Base-by-base conservation (phyloP, 2,329 filamentous ascomycete species). In the Arthrinium phaeospermum region DNA sequence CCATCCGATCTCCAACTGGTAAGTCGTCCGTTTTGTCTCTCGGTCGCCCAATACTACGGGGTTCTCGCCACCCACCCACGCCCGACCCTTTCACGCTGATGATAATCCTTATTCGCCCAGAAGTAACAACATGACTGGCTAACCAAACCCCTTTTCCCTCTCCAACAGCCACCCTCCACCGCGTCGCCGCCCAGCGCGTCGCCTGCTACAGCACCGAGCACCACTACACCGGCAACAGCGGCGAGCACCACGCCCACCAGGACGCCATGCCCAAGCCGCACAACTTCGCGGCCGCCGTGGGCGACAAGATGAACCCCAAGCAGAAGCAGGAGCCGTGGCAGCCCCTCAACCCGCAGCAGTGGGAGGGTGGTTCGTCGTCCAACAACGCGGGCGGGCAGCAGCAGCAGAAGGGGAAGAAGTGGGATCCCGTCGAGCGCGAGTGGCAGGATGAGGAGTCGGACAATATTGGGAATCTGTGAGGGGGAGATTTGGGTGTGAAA, bases 121-220 rank as follows among this genome's bases (percentile, higher is more conserved):
- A n/a, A n/a, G n/a, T n/a, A n/a, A n/a, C n/a, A n/a, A n/a, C n/a
- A n/a, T n/a, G n/a, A n/a, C n/a, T n/a, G n/a, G n/a, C n/a, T n/a
- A n/a, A n/a, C n/a, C n/a, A n/a, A n/a, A 30, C 53, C 27, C 53
- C 12, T 16, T 22, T 61, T 61, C 14, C 22, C 27, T 16, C 27
- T 61, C 46, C 46, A 49, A 22, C 46, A n/a, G 19, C 45, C 3
- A 8, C 10, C 46, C 22, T 37, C 16, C 3, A 7, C 27, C 16
- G 27, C 53, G 16, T 6, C 30, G 2, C 30, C 27, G 16, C 5
- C 6, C 27, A 34, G 24, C 51, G 51, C 3, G 24, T 8, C 53
- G 24, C n/a, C 53, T 37, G 19, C 30, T 61, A 61, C 53, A 61
- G 53, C 53, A 61, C 53, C 53, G 53, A 61, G 7, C 53, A 61